Evolutionary conservation across 176 grass and related monocot species (phyloP).

Genomic region (Rhynchospora pubera): DNA sequence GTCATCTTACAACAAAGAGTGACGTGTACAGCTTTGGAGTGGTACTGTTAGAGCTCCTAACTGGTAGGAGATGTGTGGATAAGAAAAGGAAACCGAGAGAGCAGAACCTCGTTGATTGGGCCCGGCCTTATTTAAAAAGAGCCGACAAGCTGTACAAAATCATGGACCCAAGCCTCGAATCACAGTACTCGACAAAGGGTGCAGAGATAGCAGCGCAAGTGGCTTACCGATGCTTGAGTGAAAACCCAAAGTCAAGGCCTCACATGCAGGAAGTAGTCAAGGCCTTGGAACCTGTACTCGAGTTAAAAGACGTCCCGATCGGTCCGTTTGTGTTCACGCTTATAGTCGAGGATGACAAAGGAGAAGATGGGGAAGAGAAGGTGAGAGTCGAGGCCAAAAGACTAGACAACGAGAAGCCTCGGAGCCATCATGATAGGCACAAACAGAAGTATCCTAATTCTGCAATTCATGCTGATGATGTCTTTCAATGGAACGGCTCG

Average conservation of each 20-base stretch:
- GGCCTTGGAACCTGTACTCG: conserved; percentile 53
- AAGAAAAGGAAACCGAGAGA: conserved; percentile 35
- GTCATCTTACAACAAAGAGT: conserved; percentile 71
- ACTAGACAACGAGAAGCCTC: conserved; percentile 29
- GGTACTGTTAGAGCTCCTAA: conserved; percentile 55
- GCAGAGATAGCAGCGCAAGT: conserved; percentile 55
- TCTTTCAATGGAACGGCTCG: conserved; percentile 30
- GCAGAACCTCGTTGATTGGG: conserved; percentile 71
- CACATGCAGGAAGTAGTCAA: conserved; percentile 61
- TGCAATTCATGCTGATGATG: conserved; percentile 45
- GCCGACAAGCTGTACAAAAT: conserved; percentile 39
- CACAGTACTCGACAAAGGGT: conserved; percentile 62
- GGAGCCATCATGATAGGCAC: conserved; percentile 55
- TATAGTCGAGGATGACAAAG: conserved; percentile 37
- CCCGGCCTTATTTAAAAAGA: conserved; percentile 45
- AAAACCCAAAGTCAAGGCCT: conserved; percentile 64
- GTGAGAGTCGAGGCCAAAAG: conserved; percentile 30
- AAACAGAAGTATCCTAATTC: conserved; percentile 58
- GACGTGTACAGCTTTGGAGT: conserved; percentile 85
- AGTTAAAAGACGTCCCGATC: conserved; percentile 43
- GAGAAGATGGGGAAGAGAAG: conserved; percentile 15
- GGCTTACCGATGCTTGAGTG: conserved; percentile 81
- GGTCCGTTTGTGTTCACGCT: conserved; percentile 68
- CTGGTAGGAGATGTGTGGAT: conserved; percentile 45
- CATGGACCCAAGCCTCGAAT: conserved; percentile 60